These are phyloP conservation scores for Pythium biforme DNA, from an alignment of 352 stramenopile species.

Conservation along the genomic window DNA sequence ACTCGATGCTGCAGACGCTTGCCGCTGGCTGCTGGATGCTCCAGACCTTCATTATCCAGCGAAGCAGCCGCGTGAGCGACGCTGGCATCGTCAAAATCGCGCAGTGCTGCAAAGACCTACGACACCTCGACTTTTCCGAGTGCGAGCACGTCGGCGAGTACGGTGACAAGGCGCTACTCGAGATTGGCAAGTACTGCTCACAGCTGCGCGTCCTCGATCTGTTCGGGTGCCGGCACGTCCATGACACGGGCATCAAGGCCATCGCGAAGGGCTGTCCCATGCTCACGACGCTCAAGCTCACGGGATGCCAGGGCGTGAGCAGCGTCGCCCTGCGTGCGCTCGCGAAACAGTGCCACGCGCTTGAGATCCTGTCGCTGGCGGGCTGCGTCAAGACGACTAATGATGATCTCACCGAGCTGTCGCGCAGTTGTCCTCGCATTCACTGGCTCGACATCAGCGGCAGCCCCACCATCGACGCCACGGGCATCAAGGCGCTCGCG, in stretches of 20 bases:
- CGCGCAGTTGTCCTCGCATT: slow-evolving; percentile 49
- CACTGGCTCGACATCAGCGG: slow-evolving; percentile 84
- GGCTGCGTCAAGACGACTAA: slow-evolving; percentile 84
- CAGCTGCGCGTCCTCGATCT: slow-evolving; percentile 80
- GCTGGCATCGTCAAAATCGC: slow-evolving; percentile 86
- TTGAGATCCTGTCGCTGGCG: slow-evolving; percentile 80
- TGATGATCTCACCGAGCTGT: slow-evolving; percentile 57
- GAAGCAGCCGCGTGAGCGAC: slow-evolving; percentile 80
- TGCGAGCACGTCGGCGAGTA: slow-evolving; percentile 89
- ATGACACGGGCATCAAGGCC: slow-evolving; percentile 73
- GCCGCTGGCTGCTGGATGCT: slow-evolving; percentile 87
- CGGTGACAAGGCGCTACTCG: slow-evolving; percentile 89
- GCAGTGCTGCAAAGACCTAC: slow-evolving; percentile 79
- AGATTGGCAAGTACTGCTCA: slow-evolving; percentile 82
- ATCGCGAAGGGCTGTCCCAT: slow-evolving; percentile 80
- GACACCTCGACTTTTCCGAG: slow-evolving; percentile 81
- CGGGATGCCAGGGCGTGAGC: slow-evolving; percentile 81
- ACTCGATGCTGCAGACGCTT: slow-evolving; percentile 80
- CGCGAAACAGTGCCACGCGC: slow-evolving; percentile 58
- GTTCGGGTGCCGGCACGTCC: slow-evolving; percentile 87
- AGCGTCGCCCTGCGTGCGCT: slow-evolving; percentile 75
- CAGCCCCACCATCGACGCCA: slow-evolving; percentile 59
- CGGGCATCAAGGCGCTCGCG: slow-evolving; percentile 60
- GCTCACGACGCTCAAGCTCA: slow-evolving; percentile 86
- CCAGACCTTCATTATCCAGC: slow-evolving; percentile 77